Conservation (phyloP, 441 rosid species). For the Erodium moschatum region DNA sequence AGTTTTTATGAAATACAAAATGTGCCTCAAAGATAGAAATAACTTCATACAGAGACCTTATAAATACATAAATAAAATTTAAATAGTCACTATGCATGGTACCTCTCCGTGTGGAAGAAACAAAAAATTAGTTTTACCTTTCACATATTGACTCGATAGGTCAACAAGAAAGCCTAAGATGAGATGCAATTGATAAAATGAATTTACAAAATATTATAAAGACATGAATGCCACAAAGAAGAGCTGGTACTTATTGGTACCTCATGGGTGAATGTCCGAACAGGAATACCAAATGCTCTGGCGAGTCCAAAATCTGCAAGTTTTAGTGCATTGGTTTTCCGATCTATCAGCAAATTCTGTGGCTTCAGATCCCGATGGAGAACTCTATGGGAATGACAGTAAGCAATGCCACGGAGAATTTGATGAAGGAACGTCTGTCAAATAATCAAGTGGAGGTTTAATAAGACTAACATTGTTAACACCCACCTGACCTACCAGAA, state of each 20-base stretch:
- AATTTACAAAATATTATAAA: conserved; percentile 8
- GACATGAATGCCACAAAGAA: neutral
- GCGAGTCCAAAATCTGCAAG: conserved; percentile 99
- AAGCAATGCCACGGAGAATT: conserved; percentile 91
- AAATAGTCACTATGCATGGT: neutral
- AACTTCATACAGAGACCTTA: neutral
- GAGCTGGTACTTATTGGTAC: conserved; percentile 25
- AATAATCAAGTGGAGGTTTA: neutral
- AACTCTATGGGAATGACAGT: conserved; percentile 97
- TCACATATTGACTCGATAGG: neutral
- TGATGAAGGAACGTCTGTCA: conserved; percentile 86
- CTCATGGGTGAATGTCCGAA: conserved; percentile 96
- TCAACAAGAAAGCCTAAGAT: neutral
- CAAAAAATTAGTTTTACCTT: conserved; percentile 1
- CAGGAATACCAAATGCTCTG: conserved; percentile 91
- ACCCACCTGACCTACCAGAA: neutral
- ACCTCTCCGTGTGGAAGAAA: neutral
- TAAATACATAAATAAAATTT: neutral
- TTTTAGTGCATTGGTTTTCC: conserved; percentile 74
- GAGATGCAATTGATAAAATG: neutral
- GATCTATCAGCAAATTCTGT: conserved; percentile 85
- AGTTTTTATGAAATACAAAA: neutral
- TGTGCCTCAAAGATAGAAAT: neutral
- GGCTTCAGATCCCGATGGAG: conserved; percentile 97
- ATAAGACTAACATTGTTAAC: neutral